phyloP scores from a whole-genome alignment of 2,329 filamentous ascomycete species.

The Calonectria naviculata region DNA sequence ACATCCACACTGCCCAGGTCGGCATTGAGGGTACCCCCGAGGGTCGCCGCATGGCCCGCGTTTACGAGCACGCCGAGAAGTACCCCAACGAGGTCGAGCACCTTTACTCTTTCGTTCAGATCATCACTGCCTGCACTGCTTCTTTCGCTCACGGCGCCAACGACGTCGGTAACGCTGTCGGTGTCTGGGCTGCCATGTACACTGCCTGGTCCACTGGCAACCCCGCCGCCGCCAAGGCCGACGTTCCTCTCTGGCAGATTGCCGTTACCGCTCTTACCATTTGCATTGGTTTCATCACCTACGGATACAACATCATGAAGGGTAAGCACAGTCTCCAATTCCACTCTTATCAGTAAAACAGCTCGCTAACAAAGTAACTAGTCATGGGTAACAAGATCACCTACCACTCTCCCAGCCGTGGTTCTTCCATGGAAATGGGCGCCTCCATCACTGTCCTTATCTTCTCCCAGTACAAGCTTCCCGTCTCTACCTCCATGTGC shows the following conservation, averaged over 20 bases:
- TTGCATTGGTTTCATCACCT: slow-evolving; percentile 76
- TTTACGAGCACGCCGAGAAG: slow-evolving; percentile 71
- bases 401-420: slow-evolving; percentile 69
- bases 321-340: slow-evolving; percentile 55
- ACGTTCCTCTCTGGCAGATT: slow-evolving; percentile 81
- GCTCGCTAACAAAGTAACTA: slow-evolving; percentile 36
- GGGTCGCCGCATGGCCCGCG: slow-evolving; percentile 71
- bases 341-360: background rate
- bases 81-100: slow-evolving; percentile 80
- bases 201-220: slow-evolving; percentile 73
- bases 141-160: slow-evolving; percentile 83
- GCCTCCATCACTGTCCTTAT: slow-evolving; percentile 81
- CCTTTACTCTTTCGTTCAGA: slow-evolving; percentile 74
- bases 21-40: slow-evolving; percentile 79
- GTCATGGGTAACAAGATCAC: slow-evolving; percentile 87
- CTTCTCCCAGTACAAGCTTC: slow-evolving; percentile 80
- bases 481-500: slow-evolving; percentile 83
- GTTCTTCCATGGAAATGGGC: slow-evolving; percentile 83
- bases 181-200: slow-evolving; percentile 78
- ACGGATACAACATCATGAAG: slow-evolving; percentile 89
- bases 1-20: slow-evolving; percentile 81
- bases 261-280: slow-evolving; percentile 74
- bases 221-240: slow-evolving; percentile 69
- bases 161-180: slow-evolving; percentile 79
- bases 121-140: slow-evolving; percentile 76